Evolutionary conservation across 768 basidiomycete species (phyloP), one percentile per base, ranked within the genome.

Genomic region (Mycena galericulata): DNA sequence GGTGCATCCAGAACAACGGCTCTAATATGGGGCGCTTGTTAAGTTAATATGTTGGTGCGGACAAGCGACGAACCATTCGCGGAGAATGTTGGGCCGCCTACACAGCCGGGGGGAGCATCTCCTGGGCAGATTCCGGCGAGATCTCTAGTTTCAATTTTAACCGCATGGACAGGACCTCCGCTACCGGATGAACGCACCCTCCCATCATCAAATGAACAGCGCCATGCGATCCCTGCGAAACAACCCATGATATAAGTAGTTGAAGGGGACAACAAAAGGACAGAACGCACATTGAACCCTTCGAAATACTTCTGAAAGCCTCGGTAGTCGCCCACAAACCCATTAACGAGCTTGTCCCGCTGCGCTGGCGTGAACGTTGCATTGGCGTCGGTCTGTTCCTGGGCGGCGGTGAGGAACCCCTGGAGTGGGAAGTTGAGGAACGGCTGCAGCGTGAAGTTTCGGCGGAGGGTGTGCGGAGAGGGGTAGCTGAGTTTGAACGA

Each of bases 1-100:
- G 81, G 67, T 82, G 79, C 57, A 81, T 47, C 75, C 74, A 82
- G 69, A 82, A 82, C 20, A 82, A 49, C 3, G 81, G 80, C 17
- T 81, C 80, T 81, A 46, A 2, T 11, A 10, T 20, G 11, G 34
- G 57, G 65, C 20, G 17, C 17, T 34, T 15, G 54, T 17, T 27
- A 34, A 11, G 51, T 18, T 40, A n/a, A 29, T 20, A n/a, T 15
- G 59, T 46, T n/a, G 3, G 20, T 11, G 18, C 12, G 27, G n/a
- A n/a, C n/a, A n/a, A 38, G 15, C 27, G 30, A 46, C 41, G 15
- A 6, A 79, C 80, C 81, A 32, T 81, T 81, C 0, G 80, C 72
- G 2, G 81, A 75, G 70, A 76, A 81, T 12, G 75, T 78, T 1
- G 81, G 75, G 12, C 76, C 74, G 4, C 71, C 53, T 22, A 53